These are phyloP conservation scores for Nemania diffusa DNA, from an alignment of 2,329 filamentous ascomycete species.

Conservation along the genomic window DNA sequence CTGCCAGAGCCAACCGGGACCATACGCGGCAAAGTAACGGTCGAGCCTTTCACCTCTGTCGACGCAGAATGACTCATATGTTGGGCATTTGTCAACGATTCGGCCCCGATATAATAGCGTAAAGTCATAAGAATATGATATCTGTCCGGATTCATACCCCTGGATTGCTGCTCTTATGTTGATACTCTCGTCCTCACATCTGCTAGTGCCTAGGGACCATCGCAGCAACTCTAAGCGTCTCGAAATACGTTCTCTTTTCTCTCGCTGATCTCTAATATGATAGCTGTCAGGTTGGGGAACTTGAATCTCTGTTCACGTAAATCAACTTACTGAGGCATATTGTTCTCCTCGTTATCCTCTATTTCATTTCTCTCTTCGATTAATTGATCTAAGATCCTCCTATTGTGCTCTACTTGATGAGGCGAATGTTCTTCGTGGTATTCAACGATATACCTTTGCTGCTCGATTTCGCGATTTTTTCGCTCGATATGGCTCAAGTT, in stretches of 20 bases:
- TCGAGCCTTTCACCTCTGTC: conserved; percentile 55
- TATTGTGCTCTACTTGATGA: conserved; percentile 39
- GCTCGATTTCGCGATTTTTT: conserved; percentile 53
- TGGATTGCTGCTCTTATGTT: conserved; percentile 57
- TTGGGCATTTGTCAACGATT: conserved; percentile 54
- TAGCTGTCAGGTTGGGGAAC: conserved; percentile 19
- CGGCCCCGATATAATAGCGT: conserved; percentile 57
- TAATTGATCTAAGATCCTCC: conserved; percentile 41
- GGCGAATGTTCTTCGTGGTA: conserved; percentile 44
- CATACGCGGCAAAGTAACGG: conserved; percentile 51
- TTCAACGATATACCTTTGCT: conserved; percentile 49
- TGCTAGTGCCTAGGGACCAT: conserved; percentile 47
- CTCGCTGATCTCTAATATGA: conserved; percentile 42
- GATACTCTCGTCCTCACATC: conserved; percentile 51
- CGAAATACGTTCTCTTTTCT: conserved; percentile 46
- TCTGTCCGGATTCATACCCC: conserved; percentile 54
- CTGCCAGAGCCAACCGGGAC: conserved; percentile 59
- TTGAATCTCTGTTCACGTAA: background rate
- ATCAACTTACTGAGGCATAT: conserved; percentile 45
- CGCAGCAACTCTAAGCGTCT: conserved; percentile 50
- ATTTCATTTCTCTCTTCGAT: conserved; percentile 44
- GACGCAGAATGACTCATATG: conserved; percentile 52
- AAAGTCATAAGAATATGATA: conserved; percentile 53
- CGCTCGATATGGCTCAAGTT: conserved; percentile 52
- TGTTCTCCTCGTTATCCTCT: conserved; percentile 50